Evolutionary conservation across 129 eudicot species (phyloP), one percentile per base, ranked within the genome.

Genomic region (Helianthus tuberosus): DNA sequence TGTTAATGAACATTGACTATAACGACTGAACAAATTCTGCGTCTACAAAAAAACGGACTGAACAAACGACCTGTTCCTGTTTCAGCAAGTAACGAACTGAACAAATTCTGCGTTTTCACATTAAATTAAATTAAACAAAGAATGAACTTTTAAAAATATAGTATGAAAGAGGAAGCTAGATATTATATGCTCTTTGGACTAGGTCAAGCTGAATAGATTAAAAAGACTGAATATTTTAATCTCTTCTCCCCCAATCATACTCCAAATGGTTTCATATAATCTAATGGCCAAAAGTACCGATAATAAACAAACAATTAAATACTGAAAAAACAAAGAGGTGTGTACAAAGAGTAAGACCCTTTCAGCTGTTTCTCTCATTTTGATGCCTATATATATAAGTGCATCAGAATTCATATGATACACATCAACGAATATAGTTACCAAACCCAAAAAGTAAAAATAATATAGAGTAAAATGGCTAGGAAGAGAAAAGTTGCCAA

Each of bases 401-500:
- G 63, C 75, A 68, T 35, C 73, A 72, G 3, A 54, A 71, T 44
- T 64, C 77, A 79, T 20, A 75, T 39, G 17, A 55, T 57, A 39
- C 23, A 70, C 14, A 51, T 43, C 9, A 84, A 63, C 79, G 38
- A 64, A 35, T 43, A 51, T 46, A 80, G 1, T n/a, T 48, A 60
- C 59, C 71, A 50, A 41, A 27, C 71, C 17, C 61, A 11, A 75
- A 72, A 10, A 51, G 50, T 11, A 67, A 69, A 44, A 69, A 14
- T 16, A 54, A 49, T 36, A 47, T 11, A 73, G 14, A 50, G 8
- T 13, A 85, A 46, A 51, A 20, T 90, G 96, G 91, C 83, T 49
- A 85, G 96, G 74, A 90, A 90, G 71, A 87, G 96, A 85, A 87
- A 85, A 67, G 17, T 46, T 68, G 79, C 80, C 12, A 43, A 59